Conservation (phyloP, 768 basidiomycete genomes). For the Tricholoma terreum region DNA sequence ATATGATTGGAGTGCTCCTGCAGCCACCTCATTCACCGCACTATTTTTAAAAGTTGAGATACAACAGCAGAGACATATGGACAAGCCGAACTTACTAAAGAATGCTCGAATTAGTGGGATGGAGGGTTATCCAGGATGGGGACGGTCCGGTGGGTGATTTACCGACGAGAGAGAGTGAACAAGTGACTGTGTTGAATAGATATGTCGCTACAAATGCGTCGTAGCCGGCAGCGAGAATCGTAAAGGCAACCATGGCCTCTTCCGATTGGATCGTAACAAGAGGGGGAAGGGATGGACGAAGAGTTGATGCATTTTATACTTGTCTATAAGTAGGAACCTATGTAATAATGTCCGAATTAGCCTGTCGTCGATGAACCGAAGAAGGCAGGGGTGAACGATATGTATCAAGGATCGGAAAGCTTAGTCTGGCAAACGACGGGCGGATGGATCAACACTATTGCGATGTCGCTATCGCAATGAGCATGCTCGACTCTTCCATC, state of each 20-base stretch:
- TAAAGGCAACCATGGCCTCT: conserved; percentile 58
- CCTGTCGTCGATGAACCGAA: no score
- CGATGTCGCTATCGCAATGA: no score
- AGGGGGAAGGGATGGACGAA: not conserved
- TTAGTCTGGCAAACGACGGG: no score
- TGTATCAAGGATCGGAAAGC: no score
- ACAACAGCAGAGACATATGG: not conserved
- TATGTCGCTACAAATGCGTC: conserved; percentile 60
- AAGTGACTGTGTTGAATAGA: conserved; percentile 51
- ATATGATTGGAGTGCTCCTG: conserved; percentile 58
- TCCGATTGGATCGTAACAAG: not conserved
- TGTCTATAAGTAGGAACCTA: no score
- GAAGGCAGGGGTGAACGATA: no score
- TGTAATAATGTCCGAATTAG: no score
- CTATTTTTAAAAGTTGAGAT: conserved; percentile 33
- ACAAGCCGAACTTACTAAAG: conserved; percentile 48
- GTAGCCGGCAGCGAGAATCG: conserved; percentile 68
- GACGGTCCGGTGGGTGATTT: conserved; percentile 49
- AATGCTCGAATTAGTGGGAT: conserved; percentile 55
- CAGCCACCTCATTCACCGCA: conserved; percentile 54
- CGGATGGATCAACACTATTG: no score
- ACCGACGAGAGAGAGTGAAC: conserved; percentile 43
- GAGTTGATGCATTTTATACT: not conserved
- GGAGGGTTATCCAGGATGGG: conserved; percentile 59
- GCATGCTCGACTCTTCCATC: no score